These are phyloP conservation scores for Narthecium ossifragum DNA, from an alignment of 106 monocot species.

Conservation along the genomic window DNA sequence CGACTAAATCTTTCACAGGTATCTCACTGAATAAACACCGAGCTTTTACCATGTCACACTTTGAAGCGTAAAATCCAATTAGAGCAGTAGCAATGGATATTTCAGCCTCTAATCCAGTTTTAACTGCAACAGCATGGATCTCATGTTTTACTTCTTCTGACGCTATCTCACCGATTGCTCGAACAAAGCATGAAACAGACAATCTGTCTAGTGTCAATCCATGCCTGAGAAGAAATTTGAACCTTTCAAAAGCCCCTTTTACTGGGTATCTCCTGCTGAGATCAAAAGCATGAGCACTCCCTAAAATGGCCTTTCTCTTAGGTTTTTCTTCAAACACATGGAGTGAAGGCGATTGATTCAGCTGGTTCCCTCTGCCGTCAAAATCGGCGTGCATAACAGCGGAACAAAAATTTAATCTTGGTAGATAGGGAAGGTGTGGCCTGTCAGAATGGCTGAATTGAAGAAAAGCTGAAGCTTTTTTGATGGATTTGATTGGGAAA, in stretches of 20 bases:
- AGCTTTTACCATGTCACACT: conserved; percentile 13
- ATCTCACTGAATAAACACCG: conserved; percentile 11
- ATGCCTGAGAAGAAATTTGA: conserved; percentile 13
- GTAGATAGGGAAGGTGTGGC: no score
- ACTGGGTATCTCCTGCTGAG: background rate
- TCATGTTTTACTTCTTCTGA: conserved; percentile 8
- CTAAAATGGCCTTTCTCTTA: conserved; percentile 4
- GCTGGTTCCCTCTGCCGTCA: no score
- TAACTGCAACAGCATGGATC: conserved; percentile 32
- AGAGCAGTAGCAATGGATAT: conserved; percentile 29
- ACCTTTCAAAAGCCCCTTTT: background rate
- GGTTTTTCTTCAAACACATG: conserved; percentile 32
- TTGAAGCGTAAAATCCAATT: conserved; percentile 29
- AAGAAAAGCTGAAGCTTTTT: no score
- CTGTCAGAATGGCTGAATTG: no score
- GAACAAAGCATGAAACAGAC: conserved; percentile 15
- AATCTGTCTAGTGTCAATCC: conserved; percentile 8
- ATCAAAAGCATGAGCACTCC: background rate
- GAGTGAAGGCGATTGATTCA: background rate
- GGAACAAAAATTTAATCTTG: no score
- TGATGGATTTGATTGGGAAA: no score
- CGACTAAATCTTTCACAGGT: conserved; percentile 33
- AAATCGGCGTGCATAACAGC: no score
- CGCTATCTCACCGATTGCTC: conserved; percentile 6
- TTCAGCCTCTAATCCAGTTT: conserved; percentile 15